Evolutionary conservation across 2,329 filamentous ascomycete species (phyloP).

Genomic region (Apiospora kogelbergensis): DNA sequence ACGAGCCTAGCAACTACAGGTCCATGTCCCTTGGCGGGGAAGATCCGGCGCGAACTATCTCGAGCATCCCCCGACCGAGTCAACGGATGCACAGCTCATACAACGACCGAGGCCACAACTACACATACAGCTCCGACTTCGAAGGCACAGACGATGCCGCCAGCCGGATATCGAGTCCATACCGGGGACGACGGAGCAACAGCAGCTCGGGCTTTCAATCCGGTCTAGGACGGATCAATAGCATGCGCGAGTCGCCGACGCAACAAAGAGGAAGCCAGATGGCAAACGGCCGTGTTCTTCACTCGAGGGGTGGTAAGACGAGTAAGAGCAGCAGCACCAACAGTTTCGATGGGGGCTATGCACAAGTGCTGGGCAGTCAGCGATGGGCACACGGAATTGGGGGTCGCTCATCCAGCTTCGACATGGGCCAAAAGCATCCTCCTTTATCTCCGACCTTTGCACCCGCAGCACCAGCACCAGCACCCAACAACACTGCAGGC

Average conservation of each 20-base stretch:
- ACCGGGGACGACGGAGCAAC: conserved; percentile 70
- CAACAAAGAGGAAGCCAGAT: conserved; percentile 38
- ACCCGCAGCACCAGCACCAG: not conserved
- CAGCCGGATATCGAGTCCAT: conserved; percentile 51
- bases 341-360: conserved; percentile 65
- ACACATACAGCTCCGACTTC: conserved; percentile 63
- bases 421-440: conserved; percentile 43
- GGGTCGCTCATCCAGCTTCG: conserved; percentile 71
- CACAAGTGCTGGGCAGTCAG: conserved; percentile 57
- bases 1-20: conserved; percentile 33
- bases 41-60: conserved; percentile 28
- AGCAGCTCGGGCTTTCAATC: conserved; percentile 73
- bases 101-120: conserved; percentile 37
- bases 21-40: conserved; percentile 24
- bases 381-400: conserved; percentile 55
- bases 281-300: conserved; percentile 36
- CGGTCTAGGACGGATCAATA: conserved; percentile 61
- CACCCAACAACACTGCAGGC: not conserved
- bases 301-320: conserved; percentile 59
- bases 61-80: conserved; percentile 23
- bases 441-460: conserved; percentile 12
- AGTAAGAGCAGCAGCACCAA: conserved; percentile 72
- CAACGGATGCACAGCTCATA: conserved; percentile 17
- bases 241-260: conserved; percentile 51
- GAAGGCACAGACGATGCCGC: conserved; percentile 54